Conservation (phyloP, 805 yeast species). For the Isabelozyma gotoi region DNA sequence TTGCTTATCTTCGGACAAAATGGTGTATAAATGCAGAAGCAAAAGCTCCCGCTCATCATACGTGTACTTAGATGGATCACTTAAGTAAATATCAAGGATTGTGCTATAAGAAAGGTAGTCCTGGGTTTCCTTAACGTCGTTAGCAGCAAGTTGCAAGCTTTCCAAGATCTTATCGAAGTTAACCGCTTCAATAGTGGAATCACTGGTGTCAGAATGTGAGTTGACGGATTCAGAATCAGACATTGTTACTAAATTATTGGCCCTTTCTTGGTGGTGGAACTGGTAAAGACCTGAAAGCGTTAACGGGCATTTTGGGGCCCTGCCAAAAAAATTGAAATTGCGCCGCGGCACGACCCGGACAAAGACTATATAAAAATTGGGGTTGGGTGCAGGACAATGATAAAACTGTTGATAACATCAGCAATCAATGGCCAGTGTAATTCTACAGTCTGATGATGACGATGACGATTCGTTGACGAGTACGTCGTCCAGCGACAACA, state of each 20-base stretch:
- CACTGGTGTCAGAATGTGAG: constrained; percentile 11
- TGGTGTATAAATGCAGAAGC: constrained; percentile 43
- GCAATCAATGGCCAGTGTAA: not conserved
- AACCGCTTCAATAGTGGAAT: constrained; percentile 21
- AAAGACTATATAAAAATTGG: no score
- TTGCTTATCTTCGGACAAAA: constrained; percentile 45
- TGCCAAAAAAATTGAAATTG: not conserved
- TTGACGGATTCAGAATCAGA: constrained; percentile 14
- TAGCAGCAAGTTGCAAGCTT: constrained; percentile 27
- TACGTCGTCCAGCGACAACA: constrained; percentile 4
- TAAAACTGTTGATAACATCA: not conserved
- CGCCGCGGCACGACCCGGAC: not conserved
- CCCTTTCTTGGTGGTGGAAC: not conserved
- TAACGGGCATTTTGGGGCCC: not conserved
- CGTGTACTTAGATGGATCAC: constrained; percentile 45
- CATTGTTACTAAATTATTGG: constrained; percentile 5
- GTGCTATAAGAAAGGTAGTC: constrained; percentile 77
- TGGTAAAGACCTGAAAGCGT: not conserved
- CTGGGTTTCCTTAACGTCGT: constrained; percentile 41
- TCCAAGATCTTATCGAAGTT: constrained; percentile 25
- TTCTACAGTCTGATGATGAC: constrained; percentile 1
- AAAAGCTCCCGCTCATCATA: constrained; percentile 50
- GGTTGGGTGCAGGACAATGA: not conserved
- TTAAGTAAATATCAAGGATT: constrained; percentile 59
- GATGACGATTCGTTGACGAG: constrained; percentile 6